Evolutionary conservation across 2,329 filamentous ascomycete species (phyloP), one percentile per base, ranked within the genome.

Genomic region (Calonectria ilicicola): DNA sequence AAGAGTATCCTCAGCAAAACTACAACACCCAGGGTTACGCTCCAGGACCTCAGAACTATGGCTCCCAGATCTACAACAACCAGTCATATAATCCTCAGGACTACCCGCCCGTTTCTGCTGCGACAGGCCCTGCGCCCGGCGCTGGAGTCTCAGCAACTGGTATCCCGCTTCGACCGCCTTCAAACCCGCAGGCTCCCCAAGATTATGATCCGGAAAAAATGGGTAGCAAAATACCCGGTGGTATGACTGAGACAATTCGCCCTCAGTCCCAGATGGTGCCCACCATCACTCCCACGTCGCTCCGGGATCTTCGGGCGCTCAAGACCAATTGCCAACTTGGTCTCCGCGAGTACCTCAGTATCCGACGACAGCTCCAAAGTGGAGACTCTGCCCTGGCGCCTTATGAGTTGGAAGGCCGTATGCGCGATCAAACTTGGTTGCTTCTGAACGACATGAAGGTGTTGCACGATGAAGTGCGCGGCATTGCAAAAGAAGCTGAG

Each of bases 371-470:
- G 76, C 75, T 81, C 64, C 79, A 74, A 65, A 76, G 76, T 53
- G 73, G 72, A 56, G 81, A 78, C 47, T 81, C 76, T 40, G 77
- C 72, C 77, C 80, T 79, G 69, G 82, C 77, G 75, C 81, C 75
- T 42, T 73, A 83, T 21, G 82, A 84, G n/a, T 79, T 87, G 40
- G 86, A 89, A 56, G 81, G 84, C 3, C 85, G 85, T 32, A 79
- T 90, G 56, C 82, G 85, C 8, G 74, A 77, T 7, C 87, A 89
- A 78, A 84, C 84, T 7, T 83, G 79, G 32, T 74, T 85, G 9
- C 83, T 87, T n/a, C 74, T 88, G 12, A 81, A 80, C 21, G 87
- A 90, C 65, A 76, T 91, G 72, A 83, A 82, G 47, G 80, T 77
- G 1, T 78, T 91, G 74, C 82, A 87, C 23, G 81, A 82, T 26